These are phyloP conservation scores for Castanopsis chinensis DNA, from an alignment of 306 rosid genomes.

Conservation along the genomic window DNA sequence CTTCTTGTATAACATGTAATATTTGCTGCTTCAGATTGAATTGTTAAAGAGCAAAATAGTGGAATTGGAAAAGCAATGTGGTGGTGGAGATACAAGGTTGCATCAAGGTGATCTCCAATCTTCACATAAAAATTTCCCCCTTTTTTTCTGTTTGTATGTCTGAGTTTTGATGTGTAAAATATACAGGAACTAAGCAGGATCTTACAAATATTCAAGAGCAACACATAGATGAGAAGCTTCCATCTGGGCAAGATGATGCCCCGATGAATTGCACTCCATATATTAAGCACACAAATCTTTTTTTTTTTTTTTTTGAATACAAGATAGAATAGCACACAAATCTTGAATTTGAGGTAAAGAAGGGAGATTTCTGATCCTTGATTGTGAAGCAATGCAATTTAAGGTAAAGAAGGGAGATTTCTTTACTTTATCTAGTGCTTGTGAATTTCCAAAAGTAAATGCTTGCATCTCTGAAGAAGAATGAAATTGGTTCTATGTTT, in stretches of 20 bases:
- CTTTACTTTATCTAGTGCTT: background rate
- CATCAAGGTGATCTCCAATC: conserved; percentile 49
- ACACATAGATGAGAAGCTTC: conserved; percentile 34
- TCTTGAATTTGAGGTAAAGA: conserved; percentile 83
- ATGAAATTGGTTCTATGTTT: conserved; percentile 6
- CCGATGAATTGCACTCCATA: conserved; percentile 60
- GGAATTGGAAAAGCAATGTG: conserved; percentile 45
- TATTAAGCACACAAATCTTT: conserved; percentile 74
- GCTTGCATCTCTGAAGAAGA: background rate
- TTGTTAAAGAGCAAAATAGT: conserved; percentile 60
- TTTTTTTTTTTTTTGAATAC: too few species aligned
- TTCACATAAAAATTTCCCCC: conserved; percentile 4
- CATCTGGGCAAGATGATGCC: conserved; percentile 45
- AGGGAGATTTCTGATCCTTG: conserved; percentile 8
- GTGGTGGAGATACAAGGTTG: conserved; percentile 27
- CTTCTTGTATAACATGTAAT: background rate
- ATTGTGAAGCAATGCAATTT: conserved; percentile 15
- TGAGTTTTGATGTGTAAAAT: conserved; percentile 12
- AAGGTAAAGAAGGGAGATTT: too few species aligned
- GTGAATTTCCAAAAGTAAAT: background rate
- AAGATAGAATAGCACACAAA: too few species aligned
- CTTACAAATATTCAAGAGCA: conserved; percentile 33
- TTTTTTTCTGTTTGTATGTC: background rate
- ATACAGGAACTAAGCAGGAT: conserved; percentile 40
- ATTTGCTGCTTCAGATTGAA: conserved; percentile 52